A percentile compares a stretch with the other conserved stretches of the same genome.
phyloP scores from a whole-genome alignment of 2,329 filamentous ascomycete genomes.

The Mycosphaerella arachidis region DNA sequence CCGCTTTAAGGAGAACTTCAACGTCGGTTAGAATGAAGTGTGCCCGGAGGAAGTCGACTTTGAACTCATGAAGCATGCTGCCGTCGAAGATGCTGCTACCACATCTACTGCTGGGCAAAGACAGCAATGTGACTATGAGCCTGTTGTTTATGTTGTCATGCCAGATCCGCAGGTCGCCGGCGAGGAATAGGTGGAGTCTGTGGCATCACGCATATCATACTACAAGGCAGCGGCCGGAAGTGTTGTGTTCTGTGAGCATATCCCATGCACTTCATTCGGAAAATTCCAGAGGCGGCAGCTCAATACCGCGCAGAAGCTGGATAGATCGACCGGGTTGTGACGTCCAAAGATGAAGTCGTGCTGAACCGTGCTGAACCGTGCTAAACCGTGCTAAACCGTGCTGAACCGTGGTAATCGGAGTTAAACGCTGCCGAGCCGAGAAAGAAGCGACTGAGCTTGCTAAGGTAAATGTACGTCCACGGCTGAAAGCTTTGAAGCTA shows the following conservation, averaged over 20 bases:
- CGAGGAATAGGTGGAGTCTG: conserved; percentile 37
- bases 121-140: conserved; percentile 36
- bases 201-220: conserved; percentile 37
- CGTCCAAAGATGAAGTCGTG: background rate
- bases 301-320: background rate
- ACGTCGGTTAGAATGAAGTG: conserved; percentile 33
- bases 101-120: conserved; percentile 25
- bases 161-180: conserved; percentile 24
- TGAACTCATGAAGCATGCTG: conserved; percentile 6
- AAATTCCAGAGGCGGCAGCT: background rate
- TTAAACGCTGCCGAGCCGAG: no score
- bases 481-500: background rate
- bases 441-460: no score
- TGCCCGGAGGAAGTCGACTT: conserved; percentile 43
- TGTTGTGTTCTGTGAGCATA: conserved; percentile 34
- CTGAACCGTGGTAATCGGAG: no score
- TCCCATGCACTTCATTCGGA: conserved; percentile 16
- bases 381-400: no score
- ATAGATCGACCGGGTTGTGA: background rate
- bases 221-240: conserved; percentile 47
- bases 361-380: no score
- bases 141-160: conserved; percentile 42
- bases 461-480: no score
- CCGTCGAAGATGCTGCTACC: conserved; percentile 5
- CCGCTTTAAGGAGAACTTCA: conserved; percentile 44